Evolutionary conservation across 2,329 filamentous ascomycete species (phyloP), one percentile per base, ranked within the genome.

Genomic region (Ophiostoma quercus): DNA sequence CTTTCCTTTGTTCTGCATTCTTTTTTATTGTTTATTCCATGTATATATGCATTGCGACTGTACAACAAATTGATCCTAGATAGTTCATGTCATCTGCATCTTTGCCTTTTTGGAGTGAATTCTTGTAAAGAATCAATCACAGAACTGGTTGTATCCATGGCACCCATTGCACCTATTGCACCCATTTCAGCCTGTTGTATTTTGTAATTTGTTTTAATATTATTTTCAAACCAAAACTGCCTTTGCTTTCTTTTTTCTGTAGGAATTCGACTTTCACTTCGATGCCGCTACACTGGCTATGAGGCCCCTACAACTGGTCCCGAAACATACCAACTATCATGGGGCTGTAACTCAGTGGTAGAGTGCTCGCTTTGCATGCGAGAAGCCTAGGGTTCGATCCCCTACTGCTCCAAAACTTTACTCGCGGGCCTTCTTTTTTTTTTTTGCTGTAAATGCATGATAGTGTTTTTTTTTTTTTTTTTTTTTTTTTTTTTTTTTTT

Each of bases 291-390:
- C 6, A 54, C 47, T 54, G 51, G 3, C 22, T 25, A 57, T 57
- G 22, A 25, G 51, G 6, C 5, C 51, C 51, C 22, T 57, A 57
- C 51, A 25, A 25, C 25, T 12, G n/a, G 47, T 51, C 2, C 9
- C 51, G 51, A 8, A 9, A 57, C 1, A 57, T 57, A 57, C 16
- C 8, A 29, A 57, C 34, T 8, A 34, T 8, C 5, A 66, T 29
- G 63, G 63, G 63, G 63, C 63, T 66, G 63, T 66, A 66, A 66
- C 63, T 66, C 63, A 66, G 63, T 66, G 63, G 63, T 66, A 66
- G 63, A 66, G 63, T 66, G 63, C 63, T 66, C 63, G 63, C 63
- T 66, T 66, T 66, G 63, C 63, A 66, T 66, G 63, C 63, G 63
- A 66, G 63, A 66, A 66, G 63, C 37, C 63, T 43, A 66, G 63